Evolutionary conservation across 345 rosid species (phyloP).

Genomic region (Eucalyptus fibrosa): DNA sequence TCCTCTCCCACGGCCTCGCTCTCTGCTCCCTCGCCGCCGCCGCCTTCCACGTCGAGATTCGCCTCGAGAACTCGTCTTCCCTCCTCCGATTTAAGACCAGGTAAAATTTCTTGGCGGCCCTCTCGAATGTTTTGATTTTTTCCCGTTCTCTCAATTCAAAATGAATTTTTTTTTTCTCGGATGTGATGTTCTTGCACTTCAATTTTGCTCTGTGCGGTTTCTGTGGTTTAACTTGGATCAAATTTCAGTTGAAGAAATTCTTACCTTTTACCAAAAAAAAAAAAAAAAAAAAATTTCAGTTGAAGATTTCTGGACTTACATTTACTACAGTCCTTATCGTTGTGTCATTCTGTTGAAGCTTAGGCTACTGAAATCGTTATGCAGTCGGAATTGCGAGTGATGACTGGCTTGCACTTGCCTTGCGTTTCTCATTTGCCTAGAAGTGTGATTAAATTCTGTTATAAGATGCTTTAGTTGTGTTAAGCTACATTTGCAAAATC

Average conservation of each 20-base stretch:
- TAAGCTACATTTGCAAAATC: neutral
- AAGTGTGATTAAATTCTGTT: neutral
- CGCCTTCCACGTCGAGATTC: conserved; percentile 59
- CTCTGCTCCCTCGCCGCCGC: conserved; percentile 44
- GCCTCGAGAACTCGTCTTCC: conserved; percentile 25
- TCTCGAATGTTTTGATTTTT: neutral
- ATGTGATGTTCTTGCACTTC: neutral
- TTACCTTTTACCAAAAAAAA: too few relatives aligned
- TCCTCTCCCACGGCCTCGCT: conserved; percentile 53
- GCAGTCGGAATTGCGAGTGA: neutral
- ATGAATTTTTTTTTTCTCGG: neutral
- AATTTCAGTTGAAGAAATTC: neutral
- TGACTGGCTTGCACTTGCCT: neutral
- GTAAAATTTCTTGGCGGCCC: neutral
- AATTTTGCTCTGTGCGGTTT: neutral
- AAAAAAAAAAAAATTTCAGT: neutral
- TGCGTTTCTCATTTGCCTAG: neutral
- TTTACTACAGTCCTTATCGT: neutral
- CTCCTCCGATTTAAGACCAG: conserved; percentile 39
- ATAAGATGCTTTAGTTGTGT: neutral
- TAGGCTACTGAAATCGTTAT: neutral
- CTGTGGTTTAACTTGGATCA: neutral
- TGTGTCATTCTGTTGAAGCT: neutral
- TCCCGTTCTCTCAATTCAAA: neutral
- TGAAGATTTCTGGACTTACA: neutral